Percentiles rank a stretch among this genome's conserved stretches.
Evolutionary conservation across 176 grass and related monocot genomes (phyloP).

Genomic region (Areca catechu): DNA sequence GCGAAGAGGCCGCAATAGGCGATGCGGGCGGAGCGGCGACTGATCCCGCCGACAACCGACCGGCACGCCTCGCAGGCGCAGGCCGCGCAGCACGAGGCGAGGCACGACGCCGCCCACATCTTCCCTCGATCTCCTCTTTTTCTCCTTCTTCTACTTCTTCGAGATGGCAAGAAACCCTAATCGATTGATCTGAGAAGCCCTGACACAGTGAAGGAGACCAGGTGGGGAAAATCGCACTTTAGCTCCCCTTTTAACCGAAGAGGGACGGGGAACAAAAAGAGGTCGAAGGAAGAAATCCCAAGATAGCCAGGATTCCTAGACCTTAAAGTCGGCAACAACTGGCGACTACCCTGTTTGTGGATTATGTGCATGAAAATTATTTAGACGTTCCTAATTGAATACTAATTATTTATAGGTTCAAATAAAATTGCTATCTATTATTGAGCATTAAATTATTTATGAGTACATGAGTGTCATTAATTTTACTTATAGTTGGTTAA

Average conservation of each 20-base stretch:
- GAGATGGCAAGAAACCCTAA: neutral
- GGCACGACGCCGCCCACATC: conserved; percentile 98
- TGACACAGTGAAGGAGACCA: neutral
- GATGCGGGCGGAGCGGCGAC: conserved; percentile 95
- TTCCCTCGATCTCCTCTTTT: neutral
- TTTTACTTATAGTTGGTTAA: too few relatives aligned
- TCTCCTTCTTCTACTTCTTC: neutral
- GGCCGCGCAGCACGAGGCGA: conserved; percentile 97
- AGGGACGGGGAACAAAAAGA: neutral
- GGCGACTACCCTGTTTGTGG: too few relatives aligned
- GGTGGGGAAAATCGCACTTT: too few relatives aligned
- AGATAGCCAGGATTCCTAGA: too few relatives aligned
- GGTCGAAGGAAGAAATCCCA: conserved; percentile 15
- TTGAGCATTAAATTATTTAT: too few relatives aligned
- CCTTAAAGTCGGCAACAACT: too few relatives aligned
- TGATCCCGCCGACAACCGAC: conserved; percentile 88
- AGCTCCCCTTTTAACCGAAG: too few relatives aligned
- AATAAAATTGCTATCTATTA: too few relatives aligned
- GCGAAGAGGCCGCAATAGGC: conserved; percentile 98
- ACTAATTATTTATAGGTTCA: too few relatives aligned
- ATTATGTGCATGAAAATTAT: too few relatives aligned
- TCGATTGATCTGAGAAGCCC: conserved; percentile 5
- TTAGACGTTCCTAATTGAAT: too few relatives aligned
- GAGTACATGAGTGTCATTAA: too few relatives aligned
- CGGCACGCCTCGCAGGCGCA: conserved; percentile 99